These are phyloP conservation scores for Mrakia blollopis DNA, from an alignment of 768 basidiomycete species.

Conservation along the genomic window DNA sequence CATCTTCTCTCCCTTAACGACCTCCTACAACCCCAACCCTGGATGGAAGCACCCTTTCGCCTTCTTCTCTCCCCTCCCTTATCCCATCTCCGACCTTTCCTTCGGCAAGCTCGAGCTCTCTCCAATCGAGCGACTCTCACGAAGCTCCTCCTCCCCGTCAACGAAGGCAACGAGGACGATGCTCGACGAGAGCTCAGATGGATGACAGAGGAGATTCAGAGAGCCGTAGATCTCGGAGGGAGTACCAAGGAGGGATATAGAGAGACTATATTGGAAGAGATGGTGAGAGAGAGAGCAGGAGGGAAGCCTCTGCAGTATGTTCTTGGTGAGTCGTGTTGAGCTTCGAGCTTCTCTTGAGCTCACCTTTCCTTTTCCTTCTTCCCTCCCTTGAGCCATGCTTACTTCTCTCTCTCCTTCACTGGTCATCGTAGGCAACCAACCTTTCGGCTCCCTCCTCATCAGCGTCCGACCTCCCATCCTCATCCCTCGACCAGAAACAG, in stretches of 20 bases:
- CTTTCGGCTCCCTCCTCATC: conserved; percentile 79
- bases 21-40: not conserved
- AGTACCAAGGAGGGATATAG: not conserved
- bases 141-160: conserved; percentile 9
- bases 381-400: conserved; percentile 18
- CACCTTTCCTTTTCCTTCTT: conserved; percentile 35
- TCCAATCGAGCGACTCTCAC: not conserved
- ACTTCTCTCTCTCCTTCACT: not conserved
- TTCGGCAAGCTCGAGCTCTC: not conserved
- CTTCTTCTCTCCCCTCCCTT: too few species aligned
- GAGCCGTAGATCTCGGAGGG: not conserved
- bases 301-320: conserved; percentile 90
- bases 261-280: conserved; percentile 36
- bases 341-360: not conserved
- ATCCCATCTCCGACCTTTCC: not conserved
- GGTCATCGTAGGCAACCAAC: conserved; percentile 61
- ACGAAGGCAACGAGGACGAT: not conserved
- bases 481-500: conserved; percentile 93
- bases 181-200: conserved; percentile 24
- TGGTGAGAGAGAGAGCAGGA: conserved; percentile 57
- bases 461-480: conserved; percentile 70
- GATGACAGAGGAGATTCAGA: conserved; percentile 21
- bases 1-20: too few species aligned
- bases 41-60: not conserved
- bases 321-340: conserved; percentile 56